Conservation (phyloP, 2,329 filamentous ascomycete genomes). For the Sclerotinia nivalis region DNA sequence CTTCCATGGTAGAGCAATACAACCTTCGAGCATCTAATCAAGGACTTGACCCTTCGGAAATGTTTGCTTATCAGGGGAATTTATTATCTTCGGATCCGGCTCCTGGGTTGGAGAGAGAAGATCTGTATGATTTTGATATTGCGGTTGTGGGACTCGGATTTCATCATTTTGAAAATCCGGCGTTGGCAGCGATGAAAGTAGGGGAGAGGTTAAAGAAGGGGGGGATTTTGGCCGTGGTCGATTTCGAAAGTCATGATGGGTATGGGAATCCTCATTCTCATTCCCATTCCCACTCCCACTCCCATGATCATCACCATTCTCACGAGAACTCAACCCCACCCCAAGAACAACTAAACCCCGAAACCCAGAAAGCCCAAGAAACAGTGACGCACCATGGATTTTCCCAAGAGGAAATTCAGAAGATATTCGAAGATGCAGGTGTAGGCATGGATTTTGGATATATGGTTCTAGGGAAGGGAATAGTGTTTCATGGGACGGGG, state of each 20-base stretch:
- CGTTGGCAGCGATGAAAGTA: constrained; percentile 58
- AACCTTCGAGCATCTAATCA: constrained; percentile 60
- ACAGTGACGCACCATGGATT: constrained; percentile 70
- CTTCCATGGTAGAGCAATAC: constrained; percentile 68
- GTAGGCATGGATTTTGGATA: constrained; percentile 58
- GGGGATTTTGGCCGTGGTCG: constrained; percentile 67
- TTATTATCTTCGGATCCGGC: constrained; percentile 44
- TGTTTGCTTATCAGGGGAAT: constrained; percentile 59
- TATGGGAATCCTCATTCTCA: constrained; percentile 28
- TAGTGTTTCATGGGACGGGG: constrained; percentile 32
- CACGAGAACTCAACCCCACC: constrained; percentile 17
- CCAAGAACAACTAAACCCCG: not conserved
- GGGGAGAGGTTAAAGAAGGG: constrained; percentile 63
- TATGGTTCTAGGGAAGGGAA: constrained; percentile 35
- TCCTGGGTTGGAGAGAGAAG: constrained; percentile 29
- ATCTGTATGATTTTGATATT: constrained; percentile 70
- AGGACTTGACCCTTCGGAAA: constrained; percentile 53
- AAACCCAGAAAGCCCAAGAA: constrained; percentile 43
- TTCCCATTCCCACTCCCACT: constrained; percentile 30
- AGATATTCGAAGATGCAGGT: constrained; percentile 65
- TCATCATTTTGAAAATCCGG: constrained; percentile 68
- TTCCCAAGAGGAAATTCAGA: constrained; percentile 56
- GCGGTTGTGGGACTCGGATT: constrained; percentile 63
- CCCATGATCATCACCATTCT: constrained; percentile 33
- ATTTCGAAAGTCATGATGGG: constrained; percentile 59